Evolutionary conservation across 495 filamentous ascomycete species (phyloP).

Genomic region (Trichoderma erinaceum): DNA sequence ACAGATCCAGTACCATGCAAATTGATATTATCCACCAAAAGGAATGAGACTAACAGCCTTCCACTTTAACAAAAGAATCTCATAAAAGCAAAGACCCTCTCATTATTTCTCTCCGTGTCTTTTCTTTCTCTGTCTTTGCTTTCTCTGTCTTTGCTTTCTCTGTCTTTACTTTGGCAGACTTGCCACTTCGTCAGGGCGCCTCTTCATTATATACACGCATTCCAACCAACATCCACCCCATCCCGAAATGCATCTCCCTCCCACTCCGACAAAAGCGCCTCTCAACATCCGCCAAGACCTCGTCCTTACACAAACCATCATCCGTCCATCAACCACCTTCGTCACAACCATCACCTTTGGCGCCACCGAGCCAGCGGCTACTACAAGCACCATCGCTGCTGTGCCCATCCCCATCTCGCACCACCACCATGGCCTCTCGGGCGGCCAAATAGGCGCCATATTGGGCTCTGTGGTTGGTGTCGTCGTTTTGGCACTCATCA

Average conservation of each 20-base stretch:
- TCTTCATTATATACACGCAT: not conserved
- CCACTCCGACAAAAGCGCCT: not conserved
- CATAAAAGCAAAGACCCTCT: not conserved
- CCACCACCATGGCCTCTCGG: slow-evolving; percentile 11
- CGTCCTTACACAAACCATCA: slow-evolving; percentile 4
- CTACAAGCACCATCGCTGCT: slow-evolving; percentile 2
- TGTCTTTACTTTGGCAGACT: too few species aligned
- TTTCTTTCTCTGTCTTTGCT: too few species aligned
- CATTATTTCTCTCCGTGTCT: too few species aligned
- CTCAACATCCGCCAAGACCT: not conserved
- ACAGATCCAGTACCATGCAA: too few species aligned
- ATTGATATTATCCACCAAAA: too few species aligned
- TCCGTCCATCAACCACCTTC: slow-evolving; percentile 1
- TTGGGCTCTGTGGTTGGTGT: slow-evolving; percentile 13
- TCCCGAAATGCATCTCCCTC: not conserved
- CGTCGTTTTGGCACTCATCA: slow-evolving; percentile 8
- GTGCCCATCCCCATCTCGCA: not conserved
- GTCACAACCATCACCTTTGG: slow-evolving; percentile 6
- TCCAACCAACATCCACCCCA: not conserved
- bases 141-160: too few species aligned
- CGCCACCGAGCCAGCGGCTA: not conserved
- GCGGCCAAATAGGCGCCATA: slow-evolving; percentile 11
- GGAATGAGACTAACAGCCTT: too few species aligned
- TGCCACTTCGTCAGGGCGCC: too few species aligned
- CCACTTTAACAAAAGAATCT: too few species aligned